These are phyloP conservation scores for Asterella californica DNA, from an alignment of 225 moss, liverwort and hornwort genomes.

Conservation along the genomic window DNA sequence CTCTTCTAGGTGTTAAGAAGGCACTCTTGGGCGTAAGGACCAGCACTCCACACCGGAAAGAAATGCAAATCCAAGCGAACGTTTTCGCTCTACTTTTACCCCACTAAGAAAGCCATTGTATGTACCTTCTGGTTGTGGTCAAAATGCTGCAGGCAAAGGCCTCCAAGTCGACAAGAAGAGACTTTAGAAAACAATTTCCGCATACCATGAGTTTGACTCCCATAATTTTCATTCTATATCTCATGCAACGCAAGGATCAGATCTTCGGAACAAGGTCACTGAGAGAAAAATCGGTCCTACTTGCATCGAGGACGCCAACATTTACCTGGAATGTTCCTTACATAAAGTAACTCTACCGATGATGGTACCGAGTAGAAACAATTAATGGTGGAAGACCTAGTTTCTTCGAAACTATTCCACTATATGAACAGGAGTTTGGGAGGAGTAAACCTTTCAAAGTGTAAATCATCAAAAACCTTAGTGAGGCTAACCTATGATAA, in stretches of 20 bases:
- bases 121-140: too few relatives aligned
- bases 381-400: neutral
- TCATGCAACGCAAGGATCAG: neutral
- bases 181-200: neutral
- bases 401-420: neutral
- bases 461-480: neutral
- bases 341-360: neutral
- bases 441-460: neutral
- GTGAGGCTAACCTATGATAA: neutral
- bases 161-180: neutral
- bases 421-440: neutral
- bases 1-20: too few relatives aligned
- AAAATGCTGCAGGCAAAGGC: neutral
- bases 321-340: neutral
- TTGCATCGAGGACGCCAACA: neutral
- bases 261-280: neutral
- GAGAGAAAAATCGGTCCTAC: neutral
- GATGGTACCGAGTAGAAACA: neutral
- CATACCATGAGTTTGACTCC: neutral
- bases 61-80: too few relatives aligned
- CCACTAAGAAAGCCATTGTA: too few relatives aligned
- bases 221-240: neutral
- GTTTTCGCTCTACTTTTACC: too few relatives aligned
- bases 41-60: too few relatives aligned
- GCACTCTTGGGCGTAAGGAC: too few relatives aligned